Percentiles rank a stretch among this genome's conserved stretches.
Evolutionary conservation across 345 rosid species (phyloP).

Genomic region (Firmiana major): DNA sequence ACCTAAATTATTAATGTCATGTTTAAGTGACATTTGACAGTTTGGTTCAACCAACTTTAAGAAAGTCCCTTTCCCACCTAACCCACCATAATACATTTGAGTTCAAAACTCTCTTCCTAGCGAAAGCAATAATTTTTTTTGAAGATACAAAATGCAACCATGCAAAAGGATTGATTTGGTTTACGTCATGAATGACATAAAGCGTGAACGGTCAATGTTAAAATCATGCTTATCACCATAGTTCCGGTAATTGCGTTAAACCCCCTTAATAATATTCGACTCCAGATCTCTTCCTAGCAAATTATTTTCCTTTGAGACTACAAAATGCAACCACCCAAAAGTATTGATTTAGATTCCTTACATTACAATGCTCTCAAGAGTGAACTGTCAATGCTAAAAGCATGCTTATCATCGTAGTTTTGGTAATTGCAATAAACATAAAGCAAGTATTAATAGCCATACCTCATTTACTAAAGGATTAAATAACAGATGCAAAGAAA

Average conservation of each 20-base stretch:
- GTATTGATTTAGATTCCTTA: background rate
- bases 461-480: background rate
- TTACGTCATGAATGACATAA: background rate
- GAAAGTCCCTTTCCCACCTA: slow-evolving; percentile 25
- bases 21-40: background rate
- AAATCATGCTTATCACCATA: background rate
- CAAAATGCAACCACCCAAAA: background rate
- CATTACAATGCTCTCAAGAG: background rate
- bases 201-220: background rate
- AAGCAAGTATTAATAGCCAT: background rate
- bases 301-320: background rate
- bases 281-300: background rate
- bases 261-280: background rate
- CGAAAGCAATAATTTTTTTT: background rate
- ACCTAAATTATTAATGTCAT: background rate
- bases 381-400: background rate
- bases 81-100: background rate
- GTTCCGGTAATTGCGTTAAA: slow-evolving; percentile 12
- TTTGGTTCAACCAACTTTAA: background rate
- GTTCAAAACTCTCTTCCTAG: background rate
- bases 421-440: background rate
- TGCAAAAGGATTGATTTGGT: background rate
- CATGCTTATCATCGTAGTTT: background rate
- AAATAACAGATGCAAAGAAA: background rate
- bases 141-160: background rate